Evolutionary conservation across 1,284 basidiomycete species (phyloP).

Genomic region (Sporisorium iseilematis-ciliati): DNA sequence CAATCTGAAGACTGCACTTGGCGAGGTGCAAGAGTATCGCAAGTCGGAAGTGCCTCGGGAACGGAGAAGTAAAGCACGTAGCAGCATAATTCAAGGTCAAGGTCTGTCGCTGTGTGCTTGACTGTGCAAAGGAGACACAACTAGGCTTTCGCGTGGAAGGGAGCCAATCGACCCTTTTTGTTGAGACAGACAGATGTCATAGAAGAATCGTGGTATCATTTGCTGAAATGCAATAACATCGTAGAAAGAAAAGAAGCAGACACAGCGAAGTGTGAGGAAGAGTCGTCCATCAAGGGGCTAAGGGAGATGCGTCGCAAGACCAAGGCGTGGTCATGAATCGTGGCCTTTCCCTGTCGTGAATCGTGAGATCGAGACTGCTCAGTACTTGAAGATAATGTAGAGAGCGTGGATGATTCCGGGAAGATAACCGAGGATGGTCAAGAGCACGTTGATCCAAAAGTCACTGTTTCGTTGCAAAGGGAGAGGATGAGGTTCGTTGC

Average conservation of each 20-base stretch:
- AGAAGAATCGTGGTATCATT: conserved; percentile 29
- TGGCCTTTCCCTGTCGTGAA: background rate
- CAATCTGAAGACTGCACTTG: background rate
- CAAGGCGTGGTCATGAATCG: background rate
- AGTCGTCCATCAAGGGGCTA: background rate
- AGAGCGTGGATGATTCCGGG: conserved; percentile 65
- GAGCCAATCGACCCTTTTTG: background rate
- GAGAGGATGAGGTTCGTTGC: background rate
- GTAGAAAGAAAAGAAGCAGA: conserved; percentile 9
- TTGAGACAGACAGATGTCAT: no score
- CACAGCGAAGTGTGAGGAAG: conserved; percentile 15
- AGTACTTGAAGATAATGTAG: conserved; percentile 65
- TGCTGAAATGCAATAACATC: conserved; percentile 18
- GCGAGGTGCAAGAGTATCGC: no score
- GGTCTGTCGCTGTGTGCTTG: background rate
- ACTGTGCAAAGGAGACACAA: background rate
- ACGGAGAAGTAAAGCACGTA: no score
- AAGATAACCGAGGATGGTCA: conserved; percentile 61
- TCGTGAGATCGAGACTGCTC: conserved; percentile 13
- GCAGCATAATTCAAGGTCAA: no score
- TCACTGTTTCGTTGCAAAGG: conserved; percentile 15
- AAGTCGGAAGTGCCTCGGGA: no score
- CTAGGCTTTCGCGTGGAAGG: background rate
- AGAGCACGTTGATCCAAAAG: conserved; percentile 57
- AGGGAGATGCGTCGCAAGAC: background rate